phyloP scores from a whole-genome alignment of 768 basidiomycete species.

The Fomitopsis serialis region DNA sequence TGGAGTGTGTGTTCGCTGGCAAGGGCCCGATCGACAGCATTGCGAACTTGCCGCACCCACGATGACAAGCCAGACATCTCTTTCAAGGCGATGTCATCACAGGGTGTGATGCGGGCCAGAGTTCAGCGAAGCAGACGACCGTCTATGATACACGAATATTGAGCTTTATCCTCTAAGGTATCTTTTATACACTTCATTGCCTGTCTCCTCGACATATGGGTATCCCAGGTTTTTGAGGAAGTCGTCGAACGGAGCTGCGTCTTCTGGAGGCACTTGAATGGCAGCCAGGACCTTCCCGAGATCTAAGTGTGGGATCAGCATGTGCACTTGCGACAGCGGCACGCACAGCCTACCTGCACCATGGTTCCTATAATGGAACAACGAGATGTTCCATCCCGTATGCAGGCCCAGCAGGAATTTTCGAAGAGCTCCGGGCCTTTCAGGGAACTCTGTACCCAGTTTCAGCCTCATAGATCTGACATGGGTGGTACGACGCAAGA shows the following conservation, averaged over 20 bases:
- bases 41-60: too few relatives aligned
- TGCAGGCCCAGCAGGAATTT: slow-evolving; percentile 85
- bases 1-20: too few relatives aligned
- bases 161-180: slow-evolving; percentile 37
- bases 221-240: slow-evolving; percentile 82
- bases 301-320: slow-evolving; percentile 42
- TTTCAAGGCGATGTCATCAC: too few relatives aligned
- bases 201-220: slow-evolving; percentile 87
- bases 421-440: slow-evolving; percentile 85
- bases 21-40: too few relatives aligned
- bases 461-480: too few relatives aligned
- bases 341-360: slow-evolving; percentile 67
- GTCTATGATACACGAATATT: background rate
- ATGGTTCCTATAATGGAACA: slow-evolving; percentile 98
- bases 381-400: slow-evolving; percentile 86
- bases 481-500: slow-evolving; percentile 9
- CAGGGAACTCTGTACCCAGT: slow-evolving; percentile 76
- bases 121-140: background rate
- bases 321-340: background rate
- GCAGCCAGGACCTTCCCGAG: slow-evolving; percentile 91
- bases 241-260: slow-evolving; percentile 59
- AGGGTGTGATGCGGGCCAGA: background rate
- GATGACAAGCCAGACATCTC: too few relatives aligned
- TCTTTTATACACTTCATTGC: slow-evolving; percentile 78
- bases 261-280: slow-evolving; percentile 79